phyloP scores from a whole-genome alignment of 257 asterid genomes.

The Solanum raphanifolium region DNA sequence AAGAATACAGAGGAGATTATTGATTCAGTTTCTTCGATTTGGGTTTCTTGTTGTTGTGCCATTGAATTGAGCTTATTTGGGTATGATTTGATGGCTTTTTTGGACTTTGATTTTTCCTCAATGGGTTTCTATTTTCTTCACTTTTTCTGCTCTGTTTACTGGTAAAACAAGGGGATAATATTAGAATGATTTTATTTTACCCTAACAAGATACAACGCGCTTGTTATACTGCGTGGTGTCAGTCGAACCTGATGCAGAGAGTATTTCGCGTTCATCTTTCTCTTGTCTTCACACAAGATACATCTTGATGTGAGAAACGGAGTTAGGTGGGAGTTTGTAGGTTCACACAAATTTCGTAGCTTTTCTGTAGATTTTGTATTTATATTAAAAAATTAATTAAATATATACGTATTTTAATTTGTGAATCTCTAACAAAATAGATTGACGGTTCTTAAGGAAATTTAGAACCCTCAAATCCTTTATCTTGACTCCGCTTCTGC shows the following conservation, averaged over 20 bases:
- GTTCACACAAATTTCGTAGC: fast-evolving
- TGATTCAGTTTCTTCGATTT: neutral
- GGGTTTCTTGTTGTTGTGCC: slow-evolving; percentile 8
- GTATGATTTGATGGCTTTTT: neutral
- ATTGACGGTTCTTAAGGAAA: no score
- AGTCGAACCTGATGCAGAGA: neutral
- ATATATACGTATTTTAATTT: no score
- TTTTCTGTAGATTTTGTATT: fast-evolving
- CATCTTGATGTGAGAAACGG: no score
- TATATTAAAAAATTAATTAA: no score
- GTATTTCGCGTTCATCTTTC: neutral
- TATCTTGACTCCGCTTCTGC: neutral
- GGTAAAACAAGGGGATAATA: neutral
- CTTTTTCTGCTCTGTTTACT: neutral
- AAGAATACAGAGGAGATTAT: slow-evolving; percentile 16
- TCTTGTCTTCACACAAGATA: neutral
- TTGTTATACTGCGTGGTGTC: neutral
- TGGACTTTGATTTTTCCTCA: neutral
- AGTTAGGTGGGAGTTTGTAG: no score
- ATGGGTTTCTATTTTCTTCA: neutral
- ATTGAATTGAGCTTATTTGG: neutral
- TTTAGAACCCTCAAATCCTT: no score
- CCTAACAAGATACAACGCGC: neutral
- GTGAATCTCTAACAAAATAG: no score
- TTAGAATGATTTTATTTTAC: neutral